Percentiles rank a stretch among this genome's conserved stretches.
Conservation (phyloP, 1,284 basidiomycete genomes). For the Ceratobasidium sp. region DNA sequence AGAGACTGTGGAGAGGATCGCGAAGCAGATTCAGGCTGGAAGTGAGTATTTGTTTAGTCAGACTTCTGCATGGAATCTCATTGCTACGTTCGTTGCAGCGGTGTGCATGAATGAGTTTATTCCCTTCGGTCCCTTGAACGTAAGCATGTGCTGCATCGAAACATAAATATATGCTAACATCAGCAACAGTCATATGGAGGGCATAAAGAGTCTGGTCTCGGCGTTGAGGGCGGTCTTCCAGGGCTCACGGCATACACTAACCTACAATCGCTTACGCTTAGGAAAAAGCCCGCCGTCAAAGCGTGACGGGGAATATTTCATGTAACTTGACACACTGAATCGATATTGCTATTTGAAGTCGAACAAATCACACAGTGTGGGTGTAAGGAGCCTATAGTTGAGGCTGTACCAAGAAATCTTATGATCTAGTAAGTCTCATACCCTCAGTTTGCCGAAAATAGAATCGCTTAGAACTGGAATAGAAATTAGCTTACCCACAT, state of each 20-base stretch:
- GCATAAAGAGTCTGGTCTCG: slow-evolving; percentile 29
- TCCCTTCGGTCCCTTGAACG: neutral
- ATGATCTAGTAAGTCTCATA: no score
- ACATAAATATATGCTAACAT: neutral
- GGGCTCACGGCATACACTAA: slow-evolving; percentile 14
- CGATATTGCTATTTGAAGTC: no score
- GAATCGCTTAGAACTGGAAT: no score
- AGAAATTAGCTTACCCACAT: no score
- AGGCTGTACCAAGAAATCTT: no score
- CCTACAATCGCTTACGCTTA: slow-evolving; percentile 5
- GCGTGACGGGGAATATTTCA: no score
- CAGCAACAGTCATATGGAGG: slow-evolving; percentile 1
- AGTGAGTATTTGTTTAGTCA: neutral
- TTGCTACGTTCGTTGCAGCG: neutral
- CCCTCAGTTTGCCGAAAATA: no score
- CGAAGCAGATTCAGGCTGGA: slow-evolving; percentile 32
- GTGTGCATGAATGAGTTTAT: slow-evolving; percentile 32
- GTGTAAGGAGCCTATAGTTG: no score
- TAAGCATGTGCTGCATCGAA: neutral
- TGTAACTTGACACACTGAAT: no score
- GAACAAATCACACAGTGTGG: no score
- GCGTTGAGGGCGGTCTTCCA: slow-evolving; percentile 1
- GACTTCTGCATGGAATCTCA: neutral
- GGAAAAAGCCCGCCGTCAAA: slow-evolving; percentile 6
- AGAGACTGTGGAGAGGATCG: slow-evolving; percentile 26